Percentiles rank a stretch among this genome's conserved stretches.
These are phyloP conservation scores for Ascochyta koolunga DNA, from an alignment of 2,329 filamentous ascomycete genomes.

Conservation along the genomic window DNA sequence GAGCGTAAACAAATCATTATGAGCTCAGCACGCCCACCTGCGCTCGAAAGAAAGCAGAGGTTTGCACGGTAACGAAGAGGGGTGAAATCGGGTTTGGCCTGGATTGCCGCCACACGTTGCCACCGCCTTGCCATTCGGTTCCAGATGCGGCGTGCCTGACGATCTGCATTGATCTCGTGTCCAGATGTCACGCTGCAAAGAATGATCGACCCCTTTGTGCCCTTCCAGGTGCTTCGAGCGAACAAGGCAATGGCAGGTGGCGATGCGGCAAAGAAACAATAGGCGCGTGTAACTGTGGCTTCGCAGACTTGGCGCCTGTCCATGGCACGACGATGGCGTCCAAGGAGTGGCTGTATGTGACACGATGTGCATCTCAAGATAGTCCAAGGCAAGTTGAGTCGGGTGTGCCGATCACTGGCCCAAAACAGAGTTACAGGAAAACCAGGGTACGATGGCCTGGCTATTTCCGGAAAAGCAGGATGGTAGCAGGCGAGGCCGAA, in stretches of 20 bases:
- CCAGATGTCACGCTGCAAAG: not conserved
- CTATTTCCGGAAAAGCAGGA: not conserved
- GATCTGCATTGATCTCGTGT: conserved; percentile 2
- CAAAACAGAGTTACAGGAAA: not conserved
- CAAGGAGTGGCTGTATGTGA: not conserved
- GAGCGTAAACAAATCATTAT: not conserved
- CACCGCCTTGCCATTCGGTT: conserved; percentile 2
- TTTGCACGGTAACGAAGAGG: too few species aligned
- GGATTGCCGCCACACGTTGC: conserved; percentile 5
- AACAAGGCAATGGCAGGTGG: not conserved
- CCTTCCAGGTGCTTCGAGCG: too few species aligned
- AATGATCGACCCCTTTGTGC: not conserved
- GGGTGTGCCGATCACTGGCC: conserved; percentile 8
- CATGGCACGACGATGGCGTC: not conserved
- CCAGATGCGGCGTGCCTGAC: conserved; percentile 10
- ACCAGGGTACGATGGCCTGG: not conserved
- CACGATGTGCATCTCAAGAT: not conserved
- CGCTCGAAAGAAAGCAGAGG: too few species aligned
- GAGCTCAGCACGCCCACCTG: not conserved
- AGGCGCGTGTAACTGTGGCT: not conserved
- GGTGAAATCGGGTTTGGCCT: not conserved
- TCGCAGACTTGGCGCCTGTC: not conserved
- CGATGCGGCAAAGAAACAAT: not conserved
- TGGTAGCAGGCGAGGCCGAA: not conserved
- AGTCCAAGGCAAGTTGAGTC: conserved; percentile 3